Evolutionary conservation across 2,329 filamentous ascomycete genomes (phyloP).

Genomic region (Dactylellina leptospora): DNA sequence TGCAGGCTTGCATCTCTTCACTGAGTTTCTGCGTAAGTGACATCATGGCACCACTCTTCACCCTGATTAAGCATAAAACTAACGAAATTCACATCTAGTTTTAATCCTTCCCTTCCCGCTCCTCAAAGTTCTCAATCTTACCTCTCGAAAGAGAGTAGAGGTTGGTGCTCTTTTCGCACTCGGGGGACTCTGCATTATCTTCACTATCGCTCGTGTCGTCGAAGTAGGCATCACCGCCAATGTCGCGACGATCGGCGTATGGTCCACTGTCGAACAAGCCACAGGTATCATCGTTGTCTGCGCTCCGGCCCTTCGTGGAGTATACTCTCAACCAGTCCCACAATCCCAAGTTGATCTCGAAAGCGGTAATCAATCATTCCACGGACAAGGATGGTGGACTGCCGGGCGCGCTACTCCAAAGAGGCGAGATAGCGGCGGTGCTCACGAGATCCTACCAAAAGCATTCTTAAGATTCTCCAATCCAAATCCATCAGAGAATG

Average conservation of each 20-base stretch:
- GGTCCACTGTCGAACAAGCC: slow-evolving; percentile 45
- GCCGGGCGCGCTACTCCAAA: slow-evolving; percentile 49
- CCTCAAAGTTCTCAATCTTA: slow-evolving; percentile 50
- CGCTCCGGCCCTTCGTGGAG: slow-evolving; percentile 41
- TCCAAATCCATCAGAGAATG: slow-evolving; percentile 30
- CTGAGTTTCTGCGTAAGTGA: slow-evolving; percentile 49
- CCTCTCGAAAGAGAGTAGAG: slow-evolving; percentile 41
- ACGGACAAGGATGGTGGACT: slow-evolving; percentile 52
- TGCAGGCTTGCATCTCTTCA: slow-evolving; percentile 40
- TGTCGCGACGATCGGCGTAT: slow-evolving; percentile 35
- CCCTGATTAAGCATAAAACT: too few relatives aligned
- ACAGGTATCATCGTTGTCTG: slow-evolving; percentile 49
- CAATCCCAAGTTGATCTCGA: slow-evolving; percentile 51
- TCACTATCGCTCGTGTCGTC: slow-evolving; percentile 29
- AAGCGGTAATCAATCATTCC: slow-evolving; percentile 47
- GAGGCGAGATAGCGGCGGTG: slow-evolving; percentile 39
- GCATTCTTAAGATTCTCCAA: slow-evolving; percentile 44
- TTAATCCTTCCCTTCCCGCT: slow-evolving; percentile 44
- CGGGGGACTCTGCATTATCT: slow-evolving; percentile 49
- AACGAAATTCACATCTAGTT: slow-evolving; percentile 5
- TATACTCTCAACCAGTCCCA: slow-evolving; percentile 17
- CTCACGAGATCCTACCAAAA: slow-evolving; percentile 43
- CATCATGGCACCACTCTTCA: too few relatives aligned
- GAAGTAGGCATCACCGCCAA: slow-evolving; percentile 32
- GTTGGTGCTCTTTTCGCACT: slow-evolving; percentile 48